Base-by-base conservation (phyloP, 2,329 filamentous ascomycete genomes). In the Fusarium sp. region DNA sequence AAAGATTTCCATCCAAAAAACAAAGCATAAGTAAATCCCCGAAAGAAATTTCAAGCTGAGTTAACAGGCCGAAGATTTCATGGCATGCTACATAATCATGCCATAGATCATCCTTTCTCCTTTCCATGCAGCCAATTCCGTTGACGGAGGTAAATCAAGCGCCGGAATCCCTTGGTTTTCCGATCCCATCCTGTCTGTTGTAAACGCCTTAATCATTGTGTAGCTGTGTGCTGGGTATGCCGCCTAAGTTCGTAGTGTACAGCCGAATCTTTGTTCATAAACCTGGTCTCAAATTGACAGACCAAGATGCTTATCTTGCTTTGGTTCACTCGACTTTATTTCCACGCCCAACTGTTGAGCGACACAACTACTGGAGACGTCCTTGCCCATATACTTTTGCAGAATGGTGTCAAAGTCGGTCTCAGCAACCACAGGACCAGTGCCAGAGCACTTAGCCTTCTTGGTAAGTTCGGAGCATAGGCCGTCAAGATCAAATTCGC, bases 381-480 rank as follows among this genome's bases (percentile, higher is more conserved):
- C 81, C 69, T 83, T 82, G 77, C 88, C 86, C 75, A 90, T 86
- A 73, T 90, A 91, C 80, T 91, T 91, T 69, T 86, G 88, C 83
- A 96, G 87, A 59, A 95, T 93, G 44, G 87, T 89, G 79, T 97
- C 93, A 77, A 98, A 97, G 78, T 98, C 95, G 61, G 90, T 90
- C 83, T 97, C 92, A 71, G 95, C 92, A 30, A 99, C 93, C 23
- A 97, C 94, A 18, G 97, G 94, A 21, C 96, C 96, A 23, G 88
- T 92, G 75, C 97, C 94, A 1, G 95, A 97, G 82, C 96, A 99
- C 80, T 96, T 96, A 65, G 96, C 96, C 85, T 99, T 99, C 81
- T 95, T 94, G 73, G 96, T 94, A 19, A 99, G 89, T 80, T 99
- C 95, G 9, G 93, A 93, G 84, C 96, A 99, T 30, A 99, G 88